Conservation (phyloP, 495 filamentous ascomycete species). For the Delitschia confertaspora region DNA sequence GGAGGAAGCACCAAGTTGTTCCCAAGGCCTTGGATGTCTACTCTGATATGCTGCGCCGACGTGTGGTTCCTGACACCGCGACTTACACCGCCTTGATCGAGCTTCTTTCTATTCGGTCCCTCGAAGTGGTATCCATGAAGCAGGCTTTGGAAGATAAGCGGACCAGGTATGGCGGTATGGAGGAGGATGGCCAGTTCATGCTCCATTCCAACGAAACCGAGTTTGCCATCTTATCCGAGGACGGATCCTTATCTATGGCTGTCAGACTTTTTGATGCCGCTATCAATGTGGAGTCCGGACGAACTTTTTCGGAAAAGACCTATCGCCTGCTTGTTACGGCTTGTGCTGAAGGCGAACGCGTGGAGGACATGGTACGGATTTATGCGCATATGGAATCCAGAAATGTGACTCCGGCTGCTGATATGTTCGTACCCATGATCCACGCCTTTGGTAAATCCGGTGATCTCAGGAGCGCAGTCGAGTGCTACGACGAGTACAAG, state of each 20-base stretch:
- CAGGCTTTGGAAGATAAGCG: constrained; percentile 64
- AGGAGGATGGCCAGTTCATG: constrained; percentile 81
- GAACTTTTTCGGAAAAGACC: constrained; percentile 59
- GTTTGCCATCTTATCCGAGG: constrained; percentile 70
- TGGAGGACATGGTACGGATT: constrained; percentile 79
- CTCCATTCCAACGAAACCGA: constrained; percentile 79
- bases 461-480: constrained; percentile 80
- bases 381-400: constrained; percentile 82
- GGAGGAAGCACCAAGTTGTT: constrained; percentile 66
- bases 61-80: constrained; percentile 66
- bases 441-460: constrained; percentile 72
- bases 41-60: constrained; percentile 85
- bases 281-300: constrained; percentile 42
- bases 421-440: constrained; percentile 87
- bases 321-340: constrained; percentile 76
- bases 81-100: constrained; percentile 83
- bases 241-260: constrained; percentile 74
- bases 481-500: constrained; percentile 92
- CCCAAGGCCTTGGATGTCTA: constrained; percentile 91
- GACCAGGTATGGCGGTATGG: constrained; percentile 71
- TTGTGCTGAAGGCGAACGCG: constrained; percentile 66
- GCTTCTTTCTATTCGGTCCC: constrained; percentile 66
- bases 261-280: constrained; percentile 76
- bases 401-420: constrained; percentile 60
- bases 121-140: constrained; percentile 62